These are phyloP conservation scores for Coccomyxa subellipsoidea DNA, from an alignment of 163 green algal genomes.

Conservation along the genomic window DNA sequence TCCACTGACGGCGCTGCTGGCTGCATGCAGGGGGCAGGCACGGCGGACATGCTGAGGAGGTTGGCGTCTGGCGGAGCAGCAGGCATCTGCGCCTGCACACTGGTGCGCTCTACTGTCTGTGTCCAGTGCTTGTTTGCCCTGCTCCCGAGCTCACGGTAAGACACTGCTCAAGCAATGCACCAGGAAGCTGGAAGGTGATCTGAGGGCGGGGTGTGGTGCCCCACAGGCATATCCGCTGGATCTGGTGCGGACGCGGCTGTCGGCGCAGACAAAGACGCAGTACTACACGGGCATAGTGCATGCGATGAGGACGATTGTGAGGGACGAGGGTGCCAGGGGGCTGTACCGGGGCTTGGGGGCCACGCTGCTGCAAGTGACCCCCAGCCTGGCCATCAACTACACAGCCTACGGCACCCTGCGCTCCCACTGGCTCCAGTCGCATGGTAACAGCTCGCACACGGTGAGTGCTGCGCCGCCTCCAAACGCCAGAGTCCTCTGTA, in stretches of 20 bases:
- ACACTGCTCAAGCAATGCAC: no score
- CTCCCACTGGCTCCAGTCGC: slow-evolving; percentile 37
- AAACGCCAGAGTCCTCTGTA: neutral
- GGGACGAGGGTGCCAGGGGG: slow-evolving; percentile 64
- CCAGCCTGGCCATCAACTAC: slow-evolving; percentile 77
- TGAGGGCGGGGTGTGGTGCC: no score
- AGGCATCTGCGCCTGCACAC: slow-evolving; percentile 66
- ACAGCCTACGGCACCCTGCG: slow-evolving; percentile 65
- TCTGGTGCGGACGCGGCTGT: slow-evolving; percentile 86
- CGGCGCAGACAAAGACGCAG: slow-evolving; percentile 56
- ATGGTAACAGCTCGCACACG: slow-evolving; percentile 22
- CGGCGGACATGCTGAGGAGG: slow-evolving; percentile 37
- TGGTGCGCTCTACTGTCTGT: slow-evolving; percentile 45
- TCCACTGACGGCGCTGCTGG: neutral
- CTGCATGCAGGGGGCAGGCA: neutral
- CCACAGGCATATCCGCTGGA: slow-evolving; percentile 91
- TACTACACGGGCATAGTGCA: slow-evolving; percentile 56
- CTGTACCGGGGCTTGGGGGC: slow-evolving; percentile 82
- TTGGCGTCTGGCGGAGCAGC: slow-evolving; percentile 59
- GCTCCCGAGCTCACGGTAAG: no score
- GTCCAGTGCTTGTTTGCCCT: neutral
- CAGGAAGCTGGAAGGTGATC: no score
- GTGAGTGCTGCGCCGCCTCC: slow-evolving; percentile 16
- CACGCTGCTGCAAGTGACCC: slow-evolving; percentile 64
- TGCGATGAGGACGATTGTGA: slow-evolving; percentile 59